phyloP scores from a whole-genome alignment of 2,329 filamentous ascomycete genomes.

The Dactylellina cionopaga region DNA sequence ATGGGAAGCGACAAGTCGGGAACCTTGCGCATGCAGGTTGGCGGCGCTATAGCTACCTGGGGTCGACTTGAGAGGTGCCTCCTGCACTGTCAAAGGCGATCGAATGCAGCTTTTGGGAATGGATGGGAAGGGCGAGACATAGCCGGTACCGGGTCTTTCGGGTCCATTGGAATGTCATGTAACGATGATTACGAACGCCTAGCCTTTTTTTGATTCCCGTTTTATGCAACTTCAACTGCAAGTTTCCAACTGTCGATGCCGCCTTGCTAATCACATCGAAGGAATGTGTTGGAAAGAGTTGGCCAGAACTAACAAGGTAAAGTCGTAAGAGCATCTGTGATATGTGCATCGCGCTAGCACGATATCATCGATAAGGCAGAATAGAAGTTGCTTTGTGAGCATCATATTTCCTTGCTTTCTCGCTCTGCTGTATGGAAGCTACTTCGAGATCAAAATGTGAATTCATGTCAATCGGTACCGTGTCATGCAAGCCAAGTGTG shows the following conservation, averaged over 20 bases:
- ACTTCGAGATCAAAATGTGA: slow-evolving; percentile 4
- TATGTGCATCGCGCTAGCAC: not conserved
- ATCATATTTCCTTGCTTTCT: slow-evolving; percentile 28
- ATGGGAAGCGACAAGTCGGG: slow-evolving; percentile 42
- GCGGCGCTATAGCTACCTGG: not conserved
- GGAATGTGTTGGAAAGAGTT: slow-evolving; percentile 38
- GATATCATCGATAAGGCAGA: not conserved
- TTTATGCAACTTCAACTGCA: no score
- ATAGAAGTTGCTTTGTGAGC: not conserved
- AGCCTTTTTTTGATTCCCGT: no score
- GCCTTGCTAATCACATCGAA: no score
- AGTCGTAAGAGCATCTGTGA: no score
- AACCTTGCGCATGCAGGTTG: slow-evolving; percentile 21
- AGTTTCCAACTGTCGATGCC: no score
- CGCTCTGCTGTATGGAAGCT: not conserved
- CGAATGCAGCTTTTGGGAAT: slow-evolving; percentile 20
- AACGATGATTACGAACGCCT: no score
- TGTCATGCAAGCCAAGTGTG: slow-evolving; percentile 24
- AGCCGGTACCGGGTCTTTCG: slow-evolving; percentile 10
- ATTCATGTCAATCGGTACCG: slow-evolving; percentile 30
- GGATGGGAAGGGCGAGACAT: slow-evolving; percentile 4
- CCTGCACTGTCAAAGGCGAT: slow-evolving; percentile 6
- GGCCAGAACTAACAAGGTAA: slow-evolving; percentile 5
- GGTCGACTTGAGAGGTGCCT: not conserved
- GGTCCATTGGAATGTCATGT: no score